Evolutionary conservation across 768 basidiomycete species (phyloP), one percentile per base, ranked within the genome.

Genomic region (Dentipellis sp.): DNA sequence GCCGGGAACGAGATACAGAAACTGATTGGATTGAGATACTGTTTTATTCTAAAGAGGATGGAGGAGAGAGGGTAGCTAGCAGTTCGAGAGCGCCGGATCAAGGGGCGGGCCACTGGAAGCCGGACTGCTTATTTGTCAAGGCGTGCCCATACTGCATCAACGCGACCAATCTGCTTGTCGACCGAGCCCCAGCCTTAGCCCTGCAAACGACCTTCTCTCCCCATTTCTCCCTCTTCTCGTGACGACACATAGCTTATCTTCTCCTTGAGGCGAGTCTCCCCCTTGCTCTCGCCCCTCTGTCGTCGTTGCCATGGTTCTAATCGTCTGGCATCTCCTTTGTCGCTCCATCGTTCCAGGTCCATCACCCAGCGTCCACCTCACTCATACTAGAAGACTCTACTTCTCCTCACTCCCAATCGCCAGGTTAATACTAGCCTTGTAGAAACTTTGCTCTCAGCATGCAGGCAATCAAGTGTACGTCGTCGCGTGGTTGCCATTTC

Each of bases 401-500:
- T n/a, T 10, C 9, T 37, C 51, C 22, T 37, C 37, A 38, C n/a
- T 16, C 19, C 37, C 36, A 36, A 35, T 17, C 51, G 14, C 29
- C 42, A 14, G 42, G 42, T 35, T 52, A 52, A 36, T 39, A 12
- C 10, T 17, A 14, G n/a, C 36, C n/a, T 52, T 35, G 34, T 52
- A 35, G 37, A 35, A 38, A 53, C 29, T 29, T 8, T 22, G 12
- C 37, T 37, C 12, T 16, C 66, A 66, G 61, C 64, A 92, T 92
- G 90, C 89, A 92, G 78, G 87, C 90, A 68, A 93, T 92, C 68
- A 92, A 93, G 81, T 93, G 91, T 90, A 64, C 59, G 83, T 74
- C 55, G n/a, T 54, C 16, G 42, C 42, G 19, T 45, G 40, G n/a
- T 16, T 4, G 42, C 19, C 42, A 19, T n/a, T 45, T n/a, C 16